Evolutionary conservation across 148 eudicot species (phyloP), one percentile per base, ranked within the genome.

Genomic region (Bassia scoparia): DNA sequence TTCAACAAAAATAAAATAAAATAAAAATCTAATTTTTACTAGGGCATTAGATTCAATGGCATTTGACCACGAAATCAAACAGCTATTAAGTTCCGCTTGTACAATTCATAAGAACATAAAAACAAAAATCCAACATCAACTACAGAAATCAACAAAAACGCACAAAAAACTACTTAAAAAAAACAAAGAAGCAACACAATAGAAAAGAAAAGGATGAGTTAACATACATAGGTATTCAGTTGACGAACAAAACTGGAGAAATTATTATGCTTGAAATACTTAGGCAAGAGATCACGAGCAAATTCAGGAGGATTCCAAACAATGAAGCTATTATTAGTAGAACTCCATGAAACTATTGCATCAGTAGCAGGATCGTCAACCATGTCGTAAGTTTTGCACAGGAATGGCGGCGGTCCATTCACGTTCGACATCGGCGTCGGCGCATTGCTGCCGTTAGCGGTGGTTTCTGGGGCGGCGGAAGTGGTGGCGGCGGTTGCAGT

Each of bases 231-330:
- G 63, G 97, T 89, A 70, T 92, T 92, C 52, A 92, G 81, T 75
- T 92, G 97, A 10, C 97, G 89, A 69, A 92, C 97, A 29, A 92
- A 92, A 77, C 95, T 89, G 74, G 95, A 89, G 86, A 92, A 92
- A n/a, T 92, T 92, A 29, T 84, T 92, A 35, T 92, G 97, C 88
- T 92, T 92, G 69, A 92, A 92, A 69, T 85, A 82, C 85, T 90
- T 90, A 0, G 97, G 97, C 84, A 92, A 82, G 20, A 92, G 80
- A 37, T 92, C 91, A 37, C 83, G 75, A 13, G 84, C 86, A 46
- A 92, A 92, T 75, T 92, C 96, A 7, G 97, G 91, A 21, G 89
- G 92, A 33, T 92, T 90, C 97, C 97, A 90, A 34, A 92, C 96
- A 21, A 92, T 73, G 78, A 92, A 92, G 81, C 93, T 92, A 55